These are phyloP conservation scores for Chionographis japonica DNA, from an alignment of 106 monocot genomes.

Conservation along the genomic window DNA sequence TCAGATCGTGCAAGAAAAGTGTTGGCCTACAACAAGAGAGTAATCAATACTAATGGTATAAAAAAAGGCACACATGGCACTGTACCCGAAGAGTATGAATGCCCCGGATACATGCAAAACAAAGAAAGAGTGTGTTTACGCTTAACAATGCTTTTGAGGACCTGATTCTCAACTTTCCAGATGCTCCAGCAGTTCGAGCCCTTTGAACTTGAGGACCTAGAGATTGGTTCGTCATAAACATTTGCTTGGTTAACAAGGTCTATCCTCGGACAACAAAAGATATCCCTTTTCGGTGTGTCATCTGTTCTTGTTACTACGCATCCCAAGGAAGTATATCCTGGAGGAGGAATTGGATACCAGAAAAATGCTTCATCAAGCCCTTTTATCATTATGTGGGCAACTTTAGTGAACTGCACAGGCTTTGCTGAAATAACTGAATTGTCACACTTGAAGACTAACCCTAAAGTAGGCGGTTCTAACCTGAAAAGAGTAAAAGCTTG, in stretches of 20 bases:
- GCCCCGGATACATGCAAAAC: neutral
- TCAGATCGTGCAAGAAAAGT: slow-evolving; percentile 94
- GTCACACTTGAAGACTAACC: slow-evolving; percentile 78
- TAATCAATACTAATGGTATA: neutral
- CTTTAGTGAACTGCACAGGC: slow-evolving; percentile 82
- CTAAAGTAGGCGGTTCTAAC: slow-evolving; percentile 86
- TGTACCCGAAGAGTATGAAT: neutral
- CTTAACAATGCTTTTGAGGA: slow-evolving; percentile 3
- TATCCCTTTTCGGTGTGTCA: slow-evolving; percentile 61
- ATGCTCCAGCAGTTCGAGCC: slow-evolving; percentile 89
- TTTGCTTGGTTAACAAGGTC: slow-evolving; percentile 79
- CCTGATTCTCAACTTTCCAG: slow-evolving; percentile 99
- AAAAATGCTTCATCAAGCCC: slow-evolving; percentile 80
- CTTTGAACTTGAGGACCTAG: slow-evolving; percentile 66
- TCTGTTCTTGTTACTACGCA: slow-evolving; percentile 79
- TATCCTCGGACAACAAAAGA: slow-evolving; percentile 84
- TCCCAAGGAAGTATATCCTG: slow-evolving; percentile 93
- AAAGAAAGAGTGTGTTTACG: neutral
- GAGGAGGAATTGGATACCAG: slow-evolving; percentile 93
- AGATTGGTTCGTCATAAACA: slow-evolving; percentile 60
- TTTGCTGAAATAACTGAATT: slow-evolving; percentile 55
- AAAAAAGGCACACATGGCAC: neutral
- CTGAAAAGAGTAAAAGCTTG: slow-evolving; percentile 27
- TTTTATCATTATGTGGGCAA: slow-evolving; percentile 62
- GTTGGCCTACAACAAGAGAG: slow-evolving; percentile 45